These are phyloP conservation scores for Amanita inopinata DNA, from an alignment of 768 basidiomycete species.

Conservation along the genomic window DNA sequence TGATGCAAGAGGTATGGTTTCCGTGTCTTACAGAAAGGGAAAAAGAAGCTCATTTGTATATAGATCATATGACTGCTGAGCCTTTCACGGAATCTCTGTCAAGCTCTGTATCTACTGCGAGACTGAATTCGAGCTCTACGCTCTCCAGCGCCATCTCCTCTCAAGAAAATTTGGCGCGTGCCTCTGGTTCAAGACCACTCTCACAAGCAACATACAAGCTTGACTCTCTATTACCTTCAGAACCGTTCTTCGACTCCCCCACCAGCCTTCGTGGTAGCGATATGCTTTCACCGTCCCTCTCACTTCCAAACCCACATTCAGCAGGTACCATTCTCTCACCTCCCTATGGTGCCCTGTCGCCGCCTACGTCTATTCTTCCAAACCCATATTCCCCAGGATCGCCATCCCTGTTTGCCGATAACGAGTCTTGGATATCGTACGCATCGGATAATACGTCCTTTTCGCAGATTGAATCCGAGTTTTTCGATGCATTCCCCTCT, in stretches of 20 bases:
- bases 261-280: conserved; percentile 6
- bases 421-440: conserved; percentile 39
- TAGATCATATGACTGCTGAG: too few relatives aligned
- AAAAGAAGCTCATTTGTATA: too few relatives aligned
- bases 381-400: conserved; percentile 4
- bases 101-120: background rate
- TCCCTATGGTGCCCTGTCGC: background rate
- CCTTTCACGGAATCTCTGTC: too few relatives aligned
- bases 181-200: background rate
- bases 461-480: conserved; percentile 43
- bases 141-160: background rate
- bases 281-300: conserved; percentile 7
- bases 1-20: conserved; percentile 31
- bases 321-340: conserved; percentile 1
- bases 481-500: conserved; percentile 66
- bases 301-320: conserved; percentile 14
- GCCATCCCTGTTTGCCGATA: background rate
- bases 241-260: background rate
- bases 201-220: conserved; percentile 3
- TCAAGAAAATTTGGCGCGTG: background rate
- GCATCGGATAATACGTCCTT: conserved; percentile 29
- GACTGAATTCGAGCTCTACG: conserved; percentile 1
- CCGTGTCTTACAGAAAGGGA: too few relatives aligned
- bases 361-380: background rate
- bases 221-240: background rate